Evolutionary conservation across 1,284 basidiomycete species (phyloP).

Genomic region (Marasmius fiardii): DNA sequence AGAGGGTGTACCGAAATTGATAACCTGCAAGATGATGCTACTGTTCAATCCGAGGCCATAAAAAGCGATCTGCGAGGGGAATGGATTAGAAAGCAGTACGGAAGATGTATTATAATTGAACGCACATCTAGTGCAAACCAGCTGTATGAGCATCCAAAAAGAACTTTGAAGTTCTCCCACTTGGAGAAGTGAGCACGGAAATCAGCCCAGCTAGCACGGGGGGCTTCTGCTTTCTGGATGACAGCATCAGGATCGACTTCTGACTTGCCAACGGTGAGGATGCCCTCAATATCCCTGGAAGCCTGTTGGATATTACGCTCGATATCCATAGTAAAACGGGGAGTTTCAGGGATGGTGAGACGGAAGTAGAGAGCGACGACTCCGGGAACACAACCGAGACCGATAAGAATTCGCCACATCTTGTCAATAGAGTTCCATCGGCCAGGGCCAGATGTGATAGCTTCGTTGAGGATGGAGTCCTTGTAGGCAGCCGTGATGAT

Average conservation of each 20-base stretch:
- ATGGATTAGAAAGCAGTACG: slow-evolving; percentile 17
- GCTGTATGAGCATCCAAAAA: slow-evolving; percentile 60
- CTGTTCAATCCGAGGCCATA: slow-evolving; percentile 85
- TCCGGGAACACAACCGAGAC: slow-evolving; percentile 68
- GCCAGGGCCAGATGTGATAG: slow-evolving; percentile 24
- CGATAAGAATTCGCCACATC: slow-evolving; percentile 71
- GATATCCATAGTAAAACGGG: slow-evolving; percentile 89
- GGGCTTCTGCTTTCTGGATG: slow-evolving; percentile 57
- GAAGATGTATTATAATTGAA: slow-evolving; percentile 11
- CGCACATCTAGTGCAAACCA: slow-evolving; percentile 79
- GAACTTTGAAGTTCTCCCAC: slow-evolving; percentile 63
- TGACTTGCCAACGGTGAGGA: slow-evolving; percentile 54
- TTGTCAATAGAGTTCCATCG: slow-evolving; percentile 49
- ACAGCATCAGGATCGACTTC: slow-evolving; percentile 53
- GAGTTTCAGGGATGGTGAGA: slow-evolving; percentile 74
- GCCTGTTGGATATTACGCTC: slow-evolving; percentile 81
- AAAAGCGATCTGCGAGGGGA: slow-evolving; percentile 65
- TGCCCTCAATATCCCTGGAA: slow-evolving; percentile 22
- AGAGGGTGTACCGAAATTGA: slow-evolving; percentile 50
- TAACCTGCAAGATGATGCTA: slow-evolving; percentile 55
- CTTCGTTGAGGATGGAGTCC: slow-evolving; percentile 47
- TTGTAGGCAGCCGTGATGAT: slow-evolving; percentile 73
- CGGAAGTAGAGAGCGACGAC: slow-evolving; percentile 73
- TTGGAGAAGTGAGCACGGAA: slow-evolving; percentile 61
- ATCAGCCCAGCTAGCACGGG: slow-evolving; percentile 62